These are phyloP conservation scores for Coemansia sp. DNA, from an alignment of 192 early-diverging fungal species.

Conservation along the genomic window DNA sequence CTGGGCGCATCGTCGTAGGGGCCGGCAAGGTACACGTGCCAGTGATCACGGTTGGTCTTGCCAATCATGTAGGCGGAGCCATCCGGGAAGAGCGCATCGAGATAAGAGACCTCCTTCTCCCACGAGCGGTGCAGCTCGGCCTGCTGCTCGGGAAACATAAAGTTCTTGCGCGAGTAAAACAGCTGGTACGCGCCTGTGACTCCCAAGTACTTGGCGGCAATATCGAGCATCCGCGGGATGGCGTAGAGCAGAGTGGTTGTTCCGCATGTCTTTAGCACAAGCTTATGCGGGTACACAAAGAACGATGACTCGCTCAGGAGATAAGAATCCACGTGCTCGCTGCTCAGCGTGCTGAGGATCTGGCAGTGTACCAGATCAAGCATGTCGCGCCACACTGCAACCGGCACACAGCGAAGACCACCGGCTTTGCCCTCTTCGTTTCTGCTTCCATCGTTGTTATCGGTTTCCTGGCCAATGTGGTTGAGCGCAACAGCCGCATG, in stretches of 20 bases:
- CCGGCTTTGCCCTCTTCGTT: not conserved
- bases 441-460: constrained; percentile 44
- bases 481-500: constrained; percentile 15
- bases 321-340: constrained; percentile 86
- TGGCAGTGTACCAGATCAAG: constrained; percentile 90
- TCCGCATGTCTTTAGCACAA: constrained; percentile 97
- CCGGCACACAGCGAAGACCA: constrained; percentile 76
- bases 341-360: constrained; percentile 82
- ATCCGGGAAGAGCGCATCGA: constrained; percentile 66
- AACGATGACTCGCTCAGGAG: constrained; percentile 96
- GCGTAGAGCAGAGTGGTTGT: constrained; percentile 92
- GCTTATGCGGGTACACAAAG: constrained; percentile 94
- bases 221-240: constrained; percentile 80
- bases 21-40: constrained; percentile 89
- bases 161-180: constrained; percentile 96
- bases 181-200: constrained; percentile 67
- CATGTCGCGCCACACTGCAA: constrained; percentile 88
- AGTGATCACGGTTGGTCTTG: constrained; percentile 92
- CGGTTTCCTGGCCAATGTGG: constrained; percentile 20
- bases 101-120: constrained; percentile 82
- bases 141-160: constrained; percentile 95
- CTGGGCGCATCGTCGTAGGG: constrained; percentile 52
- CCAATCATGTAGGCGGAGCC: constrained; percentile 90
- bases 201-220: constrained; percentile 63
- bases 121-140: constrained; percentile 84